A percentile compares a stretch with the other conserved stretches of the same genome.
These are phyloP conservation scores for Gilbertella persicaria DNA, from an alignment of 371 early-diverging fungal species.

Conservation along the genomic window DNA sequence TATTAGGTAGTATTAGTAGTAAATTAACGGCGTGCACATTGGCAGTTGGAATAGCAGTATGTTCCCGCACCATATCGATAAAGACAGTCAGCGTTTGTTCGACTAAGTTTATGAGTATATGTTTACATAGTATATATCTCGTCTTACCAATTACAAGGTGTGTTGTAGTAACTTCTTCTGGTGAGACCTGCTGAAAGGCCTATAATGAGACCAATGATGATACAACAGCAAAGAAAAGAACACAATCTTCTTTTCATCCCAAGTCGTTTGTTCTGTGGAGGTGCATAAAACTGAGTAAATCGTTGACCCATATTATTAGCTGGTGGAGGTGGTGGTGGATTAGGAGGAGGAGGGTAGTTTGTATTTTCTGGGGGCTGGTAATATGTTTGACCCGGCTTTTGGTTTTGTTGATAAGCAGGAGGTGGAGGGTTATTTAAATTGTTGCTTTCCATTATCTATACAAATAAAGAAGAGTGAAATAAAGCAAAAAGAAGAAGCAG, in stretches of 20 bases:
- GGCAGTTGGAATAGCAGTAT: slow-evolving; percentile 17
- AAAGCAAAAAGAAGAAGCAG: not conserved
- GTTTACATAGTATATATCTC: too few species aligned
- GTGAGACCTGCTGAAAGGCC: slow-evolving; percentile 37
- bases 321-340: slow-evolving; percentile 13
- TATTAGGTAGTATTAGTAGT: not conserved
- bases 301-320: slow-evolving; percentile 12
- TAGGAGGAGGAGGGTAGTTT: slow-evolving; percentile 13
- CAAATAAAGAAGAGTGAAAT: not conserved
- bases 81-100: slow-evolving; percentile 19
- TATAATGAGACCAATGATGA: slow-evolving; percentile 32
- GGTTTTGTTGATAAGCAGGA: slow-evolving; percentile 18
- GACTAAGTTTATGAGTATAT: slow-evolving; percentile 6
- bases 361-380: slow-evolving; percentile 22
- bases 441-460: not conserved
- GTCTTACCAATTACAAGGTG: slow-evolving; percentile 29
- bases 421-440: slow-evolving; percentile 3
- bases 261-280: slow-evolving; percentile 28
- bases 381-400: slow-evolving; percentile 22
- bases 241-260: slow-evolving; percentile 29
- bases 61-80: slow-evolving; percentile 15
- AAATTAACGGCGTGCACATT: slow-evolving; percentile 19
- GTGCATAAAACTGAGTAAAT: slow-evolving; percentile 32
- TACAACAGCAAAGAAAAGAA: slow-evolving; percentile 35
- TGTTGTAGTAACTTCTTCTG: slow-evolving; percentile 7